Conservation (phyloP, 805 yeast species). For the Sugiyamaella chiloensis region DNA sequence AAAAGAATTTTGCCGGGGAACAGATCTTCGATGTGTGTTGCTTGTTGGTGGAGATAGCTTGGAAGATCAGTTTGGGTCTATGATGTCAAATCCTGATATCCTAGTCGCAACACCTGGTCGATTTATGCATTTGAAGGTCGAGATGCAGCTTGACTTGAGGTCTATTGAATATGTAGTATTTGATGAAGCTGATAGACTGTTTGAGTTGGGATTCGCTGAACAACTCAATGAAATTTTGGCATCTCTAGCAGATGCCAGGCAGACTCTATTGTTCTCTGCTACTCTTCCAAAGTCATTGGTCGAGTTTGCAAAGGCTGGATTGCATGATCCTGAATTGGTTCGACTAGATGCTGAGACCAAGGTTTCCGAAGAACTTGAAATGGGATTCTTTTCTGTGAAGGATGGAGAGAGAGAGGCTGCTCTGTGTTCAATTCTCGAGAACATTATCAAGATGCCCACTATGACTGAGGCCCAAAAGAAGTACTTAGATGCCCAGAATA, state of each 20-base stretch:
- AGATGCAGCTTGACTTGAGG: constrained; percentile 83
- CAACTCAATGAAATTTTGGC: constrained; percentile 87
- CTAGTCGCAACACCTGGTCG: constrained; percentile 97
- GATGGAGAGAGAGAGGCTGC: constrained; percentile 88
- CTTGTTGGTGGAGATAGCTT: constrained; percentile 98
- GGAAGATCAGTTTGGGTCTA: constrained; percentile 89
- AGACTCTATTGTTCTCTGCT: constrained; percentile 88
- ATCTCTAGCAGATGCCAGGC: constrained; percentile 76
- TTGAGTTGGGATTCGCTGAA: constrained; percentile 94
- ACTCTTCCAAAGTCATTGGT: constrained; percentile 89
- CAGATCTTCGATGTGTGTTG: constrained; percentile 75
- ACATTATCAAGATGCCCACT: constrained; percentile 77
- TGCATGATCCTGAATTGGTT: constrained; percentile 86
- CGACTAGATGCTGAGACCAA: constrained; percentile 91
- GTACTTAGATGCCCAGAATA: constrained; percentile 39
- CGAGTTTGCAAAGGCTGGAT: constrained; percentile 96
- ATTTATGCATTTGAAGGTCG: constrained; percentile 90
- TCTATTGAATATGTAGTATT: constrained; percentile 87
- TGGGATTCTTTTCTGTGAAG: constrained; percentile 81
- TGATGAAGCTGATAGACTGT: constrained; percentile 95
- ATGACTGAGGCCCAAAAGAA: constrained; percentile 68
- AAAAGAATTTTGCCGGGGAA: constrained; percentile 80
- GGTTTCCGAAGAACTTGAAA: constrained; percentile 83
- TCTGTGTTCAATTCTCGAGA: constrained; percentile 70
- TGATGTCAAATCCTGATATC: constrained; percentile 94